A percentile compares a stretch with the other conserved stretches of the same genome.
These are phyloP conservation scores for Hyaloscypha hepaticicola DNA, from an alignment of 495 filamentous ascomycete species.

Conservation along the genomic window DNA sequence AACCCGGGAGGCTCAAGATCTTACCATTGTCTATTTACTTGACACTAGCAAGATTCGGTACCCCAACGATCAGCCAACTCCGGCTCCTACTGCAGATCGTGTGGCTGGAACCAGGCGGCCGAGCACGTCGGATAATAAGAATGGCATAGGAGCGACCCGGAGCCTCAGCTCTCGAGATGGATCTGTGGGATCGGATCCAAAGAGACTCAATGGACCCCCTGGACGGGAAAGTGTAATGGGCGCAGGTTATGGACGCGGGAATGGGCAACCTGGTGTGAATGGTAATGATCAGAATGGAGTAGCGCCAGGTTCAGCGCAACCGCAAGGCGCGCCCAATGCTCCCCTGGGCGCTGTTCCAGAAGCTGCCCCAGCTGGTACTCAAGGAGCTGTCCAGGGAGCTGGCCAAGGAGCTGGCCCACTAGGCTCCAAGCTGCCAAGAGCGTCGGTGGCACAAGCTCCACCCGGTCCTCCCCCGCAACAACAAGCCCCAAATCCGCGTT, in stretches of 20 bases:
- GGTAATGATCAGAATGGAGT: conserved; percentile 32
- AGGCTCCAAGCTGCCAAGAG: conserved; percentile 64
- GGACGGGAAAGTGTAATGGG: conserved; percentile 53
- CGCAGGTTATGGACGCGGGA: conserved; percentile 33
- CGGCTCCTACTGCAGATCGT: conserved; percentile 39
- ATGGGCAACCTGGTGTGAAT: conserved; percentile 32
- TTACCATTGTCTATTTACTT: conserved; percentile 86
- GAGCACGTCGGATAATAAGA: conserved; percentile 37
- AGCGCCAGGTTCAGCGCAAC: conserved; percentile 31
- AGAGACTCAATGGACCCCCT: conserved; percentile 48
- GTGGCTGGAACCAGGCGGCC: conserved; percentile 39
- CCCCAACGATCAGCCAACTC: conserved; percentile 70
- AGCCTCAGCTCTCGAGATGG: conserved; percentile 59
- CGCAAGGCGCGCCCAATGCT: conserved; percentile 38
- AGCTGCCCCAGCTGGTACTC: conserved; percentile 38
- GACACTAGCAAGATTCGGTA: conserved; percentile 97
- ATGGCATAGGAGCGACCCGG: conserved; percentile 33
- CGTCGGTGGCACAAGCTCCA: conserved; percentile 67
- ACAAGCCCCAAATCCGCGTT: conserved; percentile 75
- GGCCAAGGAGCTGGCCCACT: neutral
- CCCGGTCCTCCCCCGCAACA: conserved; percentile 84
- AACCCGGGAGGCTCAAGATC: conserved; percentile 72
- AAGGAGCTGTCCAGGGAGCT: conserved; percentile 15
- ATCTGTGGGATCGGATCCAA: conserved; percentile 56
- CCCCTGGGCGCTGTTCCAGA: no score